A percentile compares a stretch with the other conserved stretches of the same genome.
Evolutionary conservation across 1,284 basidiomycete genomes (phyloP).

Genomic region (Ganoderma sp.): DNA sequence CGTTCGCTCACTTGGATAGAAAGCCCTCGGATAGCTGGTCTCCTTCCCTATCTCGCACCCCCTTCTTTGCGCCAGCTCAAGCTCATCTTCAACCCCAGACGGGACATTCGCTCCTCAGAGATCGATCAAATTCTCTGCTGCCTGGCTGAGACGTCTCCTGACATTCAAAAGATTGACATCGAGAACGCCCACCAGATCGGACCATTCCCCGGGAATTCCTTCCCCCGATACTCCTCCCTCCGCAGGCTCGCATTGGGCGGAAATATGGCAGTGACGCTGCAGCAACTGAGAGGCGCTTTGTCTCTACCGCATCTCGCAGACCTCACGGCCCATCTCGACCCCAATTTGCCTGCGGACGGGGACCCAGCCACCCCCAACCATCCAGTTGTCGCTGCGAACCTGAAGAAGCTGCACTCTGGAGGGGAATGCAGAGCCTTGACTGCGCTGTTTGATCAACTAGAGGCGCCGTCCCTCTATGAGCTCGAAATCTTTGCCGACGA

Average conservation of each 20-base stretch:
- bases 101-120: not conserved
- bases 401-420: not conserved
- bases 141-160: not conserved
- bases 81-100: not conserved
- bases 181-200: not conserved
- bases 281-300: not conserved
- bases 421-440: not conserved
- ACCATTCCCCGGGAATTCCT: not conserved
- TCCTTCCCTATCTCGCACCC: not conserved
- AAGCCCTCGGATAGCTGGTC: not conserved
- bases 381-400: not conserved
- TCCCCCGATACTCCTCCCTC: not conserved
- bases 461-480: not conserved
- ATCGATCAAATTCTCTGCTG: not conserved
- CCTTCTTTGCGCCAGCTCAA: not conserved
- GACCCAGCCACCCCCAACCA: not conserved
- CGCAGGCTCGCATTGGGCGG: not conserved
- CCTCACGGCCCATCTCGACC: not conserved
- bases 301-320: not conserved
- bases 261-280: not conserved
- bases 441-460: not conserved
- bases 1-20: conserved; percentile 2
- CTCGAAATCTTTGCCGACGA: not conserved
- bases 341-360: not conserved
- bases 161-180: not conserved